Evolutionary conservation across 2,329 filamentous ascomycete species (phyloP), one percentile per base, ranked within the genome.

Genomic region (Aspergillus alliaceus): DNA sequence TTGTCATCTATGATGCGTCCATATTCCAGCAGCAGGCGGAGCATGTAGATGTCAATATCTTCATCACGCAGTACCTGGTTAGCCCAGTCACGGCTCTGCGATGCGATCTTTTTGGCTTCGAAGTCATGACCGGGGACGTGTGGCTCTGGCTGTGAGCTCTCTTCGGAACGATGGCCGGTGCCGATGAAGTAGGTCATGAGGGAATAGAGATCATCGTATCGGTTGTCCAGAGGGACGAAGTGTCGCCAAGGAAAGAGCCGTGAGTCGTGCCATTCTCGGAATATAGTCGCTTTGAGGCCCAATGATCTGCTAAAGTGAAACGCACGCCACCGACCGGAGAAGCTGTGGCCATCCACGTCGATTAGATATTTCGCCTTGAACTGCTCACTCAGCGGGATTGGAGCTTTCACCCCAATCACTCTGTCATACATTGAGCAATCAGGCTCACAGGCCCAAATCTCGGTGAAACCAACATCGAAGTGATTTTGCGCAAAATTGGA

Each of bases 211-310:
- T n/a, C n/a, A n/a, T n/a, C n/a, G n/a, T n/a, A n/a, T n/a, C n/a
- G n/a, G n/a, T n/a, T n/a, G 69, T 92, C 88, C 82, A 93, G 86
- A 15, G 90, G 90, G 2, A 92, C 86, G 65, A 90, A 93, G 72
- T 95, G 90, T 66, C 86, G 85, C 90, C 90, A 95, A 0, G 89
- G 82, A 2, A 91, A 78, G 1, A 93, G 78, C 2, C 90, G 81
- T 44, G 82, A 83, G 69, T 93, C 90, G 67, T 93, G 90, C 90
- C 90, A 95, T 71, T 95, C 90, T 20, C 84, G 82, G 75, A 87
- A 95, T 22, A 93, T 78, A 0, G 90, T 91, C 6, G 87, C 85
- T 75, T 93, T 95, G 75, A 95, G 84, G 0, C 88, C 88, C 8
- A 93, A 72, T 15, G 84, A 87, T 2, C 85, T 89, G 29, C 85